Evolutionary conservation across 164 flowering plant genomes (phyloP), one percentile per base, ranked within the genome.

Genomic region (Amborella trichopoda): DNA sequence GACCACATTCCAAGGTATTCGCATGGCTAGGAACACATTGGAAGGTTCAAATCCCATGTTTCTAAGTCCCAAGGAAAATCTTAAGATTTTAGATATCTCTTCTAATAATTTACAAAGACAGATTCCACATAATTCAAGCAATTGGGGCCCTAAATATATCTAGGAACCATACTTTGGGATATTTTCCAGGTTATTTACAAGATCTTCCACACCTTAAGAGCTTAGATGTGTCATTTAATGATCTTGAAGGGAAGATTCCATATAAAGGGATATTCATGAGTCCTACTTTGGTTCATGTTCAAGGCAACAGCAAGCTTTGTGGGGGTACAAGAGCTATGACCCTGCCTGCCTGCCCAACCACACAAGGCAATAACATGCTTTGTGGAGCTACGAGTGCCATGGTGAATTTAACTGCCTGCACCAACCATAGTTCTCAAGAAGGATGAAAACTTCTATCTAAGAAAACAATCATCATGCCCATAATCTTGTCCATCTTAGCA

Each of bases 321-420:
- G 60, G 60, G 16, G 59, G 48, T 9, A 40, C 18, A 18, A 14
- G 28, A 26, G 21, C 16, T 23, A 12, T 49, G 0, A 9, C 6
- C 8, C 16, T 40, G n/a, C 60, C 36, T 12, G 3, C 19, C 2
- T 48, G 60, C 30, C n/a, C 40, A 0, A 55, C 1, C 40, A 48
- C 16, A 5, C 28, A 28, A 6, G 21, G 3, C 48, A 12, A 18
- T 28, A 30, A 30, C 13, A 13, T 13, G 13, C 34, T 30, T 30
- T 30, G 34, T 30, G 34, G 34, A 6, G 13, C 9, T 6, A 13
- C 6, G 13, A 30, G 13, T 13, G 6, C 6, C 34, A 30, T 10
- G 5, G 26, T 30, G 6, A 6, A 6, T 6, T 13, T 6, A 13
- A 6, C 13, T 30, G 34, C 13, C 34, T 13, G 6, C 9, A 0